phyloP scores from a whole-genome alignment of 805 yeast species.

The Brettanomyces naardenensis region DNA sequence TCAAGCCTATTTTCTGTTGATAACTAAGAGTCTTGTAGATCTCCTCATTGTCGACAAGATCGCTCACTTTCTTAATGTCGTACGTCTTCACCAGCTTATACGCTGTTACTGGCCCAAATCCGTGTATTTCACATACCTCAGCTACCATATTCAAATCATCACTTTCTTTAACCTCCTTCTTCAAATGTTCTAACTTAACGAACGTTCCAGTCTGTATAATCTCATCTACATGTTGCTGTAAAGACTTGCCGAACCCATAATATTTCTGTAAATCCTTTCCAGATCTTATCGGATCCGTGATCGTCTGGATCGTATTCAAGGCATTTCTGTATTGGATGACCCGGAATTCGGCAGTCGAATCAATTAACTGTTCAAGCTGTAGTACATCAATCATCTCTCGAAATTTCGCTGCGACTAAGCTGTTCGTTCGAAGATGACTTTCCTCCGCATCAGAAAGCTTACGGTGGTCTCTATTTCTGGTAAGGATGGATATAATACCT shows the following conservation, averaged over 20 bases:
- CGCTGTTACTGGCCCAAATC: conserved; percentile 41
- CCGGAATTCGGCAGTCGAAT: conserved; percentile 11
- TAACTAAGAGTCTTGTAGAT: conserved; percentile 13
- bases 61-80: conserved; percentile 16
- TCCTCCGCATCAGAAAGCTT: not conserved
- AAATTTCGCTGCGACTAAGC: conserved; percentile 23
- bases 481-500: conserved; percentile 2
- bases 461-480: conserved; percentile 3
- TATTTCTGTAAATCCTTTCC: conserved; percentile 31
- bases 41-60: conserved; percentile 28
- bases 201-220: conserved; percentile 31
- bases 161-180: conserved; percentile 11
- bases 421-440: conserved; percentile 17
- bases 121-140: conserved; percentile 34
- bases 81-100: conserved; percentile 32
- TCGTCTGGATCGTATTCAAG: conserved; percentile 26
- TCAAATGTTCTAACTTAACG: conserved; percentile 11
- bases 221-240: conserved; percentile 39
- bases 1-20: conserved; percentile 31
- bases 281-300: conserved; percentile 23
- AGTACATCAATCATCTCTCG: conserved; percentile 24
- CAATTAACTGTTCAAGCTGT: conserved; percentile 13
- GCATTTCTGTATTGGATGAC: conserved; percentile 34
- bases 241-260: conserved; percentile 33
- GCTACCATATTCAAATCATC: conserved; percentile 20